A percentile compares a stretch with the other conserved stretches of the same genome.
Evolutionary conservation across 2,329 filamentous ascomycete species (phyloP).

Genomic region (Ramularia endophylla): DNA sequence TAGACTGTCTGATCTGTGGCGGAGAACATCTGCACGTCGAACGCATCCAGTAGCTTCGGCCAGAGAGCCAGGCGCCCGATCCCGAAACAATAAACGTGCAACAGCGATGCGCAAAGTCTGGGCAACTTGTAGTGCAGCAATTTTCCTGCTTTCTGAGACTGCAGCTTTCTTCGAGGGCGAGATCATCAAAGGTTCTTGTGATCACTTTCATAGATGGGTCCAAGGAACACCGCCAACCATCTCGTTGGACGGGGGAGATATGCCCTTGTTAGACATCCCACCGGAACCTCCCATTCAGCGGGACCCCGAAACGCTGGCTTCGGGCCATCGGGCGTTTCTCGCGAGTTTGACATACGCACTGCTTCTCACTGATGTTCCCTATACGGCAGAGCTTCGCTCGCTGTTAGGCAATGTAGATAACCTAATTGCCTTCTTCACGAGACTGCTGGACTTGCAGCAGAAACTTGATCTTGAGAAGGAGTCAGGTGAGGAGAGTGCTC

Average conservation of each 20-base stretch:
- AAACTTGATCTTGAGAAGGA: constrained; percentile 76
- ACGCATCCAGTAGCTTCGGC: constrained; percentile 53
- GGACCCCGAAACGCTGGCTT: constrained; percentile 78
- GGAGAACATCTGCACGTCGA: constrained; percentile 69
- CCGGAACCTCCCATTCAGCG: constrained; percentile 39
- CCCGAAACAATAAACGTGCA: constrained; percentile 57
- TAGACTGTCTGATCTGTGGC: constrained; percentile 80
- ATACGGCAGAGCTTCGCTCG: constrained; percentile 59
- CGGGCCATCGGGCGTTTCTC: constrained; percentile 74
- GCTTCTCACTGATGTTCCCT: constrained; percentile 58
- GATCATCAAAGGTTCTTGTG: constrained; percentile 75
- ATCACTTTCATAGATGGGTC: constrained; percentile 68
- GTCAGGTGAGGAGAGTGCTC: constrained; percentile 58
- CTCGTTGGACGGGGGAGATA: too few relatives aligned
- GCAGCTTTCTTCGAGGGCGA: constrained; percentile 87
- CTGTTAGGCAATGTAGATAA: constrained; percentile 73
- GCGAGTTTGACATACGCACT: constrained; percentile 60
- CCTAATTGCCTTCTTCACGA: constrained; percentile 68
- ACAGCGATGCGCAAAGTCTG: constrained; percentile 73
- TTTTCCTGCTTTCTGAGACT: constrained; percentile 85
- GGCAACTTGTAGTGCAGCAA: constrained; percentile 80
- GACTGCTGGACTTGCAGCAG: constrained; percentile 69
- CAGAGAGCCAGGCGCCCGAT: constrained; percentile 56
- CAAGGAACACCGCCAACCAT: too few relatives aligned
- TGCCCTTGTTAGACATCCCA: too few relatives aligned